Evolutionary conservation across 805 yeast species (phyloP).

Genomic region (Dipodascopsis tothii): DNA sequence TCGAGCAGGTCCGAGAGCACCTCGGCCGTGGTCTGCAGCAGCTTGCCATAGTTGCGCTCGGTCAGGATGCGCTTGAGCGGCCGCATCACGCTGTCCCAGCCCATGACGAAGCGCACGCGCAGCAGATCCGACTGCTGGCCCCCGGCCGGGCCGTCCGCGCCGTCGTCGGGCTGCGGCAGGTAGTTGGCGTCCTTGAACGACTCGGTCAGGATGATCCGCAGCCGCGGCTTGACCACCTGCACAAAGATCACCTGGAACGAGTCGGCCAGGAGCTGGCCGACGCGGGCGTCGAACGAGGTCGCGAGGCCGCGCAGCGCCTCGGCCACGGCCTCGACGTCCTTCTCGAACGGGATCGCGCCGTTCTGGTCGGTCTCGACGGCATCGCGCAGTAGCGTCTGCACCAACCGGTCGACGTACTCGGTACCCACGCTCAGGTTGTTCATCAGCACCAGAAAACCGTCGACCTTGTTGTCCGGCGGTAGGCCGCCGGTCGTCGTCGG

Average conservation of each 20-base stretch:
- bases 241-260: conserved; percentile 38
- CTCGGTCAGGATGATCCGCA: conserved; percentile 33
- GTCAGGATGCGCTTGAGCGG: conserved; percentile 61
- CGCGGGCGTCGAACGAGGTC: conserved; percentile 29
- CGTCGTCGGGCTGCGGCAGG: conserved; percentile 21
- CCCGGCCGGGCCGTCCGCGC: background rate
- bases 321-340: conserved; percentile 21
- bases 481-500: conserved; percentile 1
- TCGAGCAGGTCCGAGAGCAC: conserved; percentile 54
- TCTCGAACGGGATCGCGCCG: conserved; percentile 26
- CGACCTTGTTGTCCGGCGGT: conserved; percentile 22
- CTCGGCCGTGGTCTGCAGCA: conserved; percentile 46
- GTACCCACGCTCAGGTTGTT: conserved; percentile 65
- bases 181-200: conserved; percentile 38
- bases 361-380: conserved; percentile 19
- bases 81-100: conserved; percentile 56
- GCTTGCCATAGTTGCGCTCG: conserved; percentile 42
- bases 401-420: conserved; percentile 48
- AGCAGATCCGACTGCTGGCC: conserved; percentile 22
- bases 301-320: conserved; percentile 24
- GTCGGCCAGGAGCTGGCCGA: conserved; percentile 38
- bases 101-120: conserved; percentile 41
- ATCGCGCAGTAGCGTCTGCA: conserved; percentile 34
- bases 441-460: conserved; percentile 52
- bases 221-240: conserved; percentile 34